Percentiles rank a stretch among this genome's conserved stretches.
Evolutionary conservation across 2,329 filamentous ascomycete species (phyloP).

Genomic region (Scedosporium minutisporum): DNA sequence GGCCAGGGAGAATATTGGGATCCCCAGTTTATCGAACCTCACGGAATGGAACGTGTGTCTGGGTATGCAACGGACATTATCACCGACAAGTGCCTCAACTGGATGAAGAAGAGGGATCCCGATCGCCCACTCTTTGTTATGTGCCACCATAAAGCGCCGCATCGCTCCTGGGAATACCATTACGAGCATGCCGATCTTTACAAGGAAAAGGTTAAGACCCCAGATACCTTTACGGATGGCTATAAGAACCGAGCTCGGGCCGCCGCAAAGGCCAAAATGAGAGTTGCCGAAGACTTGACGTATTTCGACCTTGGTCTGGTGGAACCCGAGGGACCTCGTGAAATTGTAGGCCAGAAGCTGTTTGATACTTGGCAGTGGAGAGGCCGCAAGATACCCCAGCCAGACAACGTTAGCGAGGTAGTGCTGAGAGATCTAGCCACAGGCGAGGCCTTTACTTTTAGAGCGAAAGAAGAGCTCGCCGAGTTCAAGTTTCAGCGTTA

Average conservation of each 20-base stretch:
- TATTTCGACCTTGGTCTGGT: slow-evolving; percentile 41
- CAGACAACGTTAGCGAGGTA: too few species aligned
- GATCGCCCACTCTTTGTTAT: slow-evolving; percentile 45
- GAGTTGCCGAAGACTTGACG: slow-evolving; percentile 39
- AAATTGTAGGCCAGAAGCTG: slow-evolving; percentile 24
- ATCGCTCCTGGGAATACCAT: slow-evolving; percentile 42
- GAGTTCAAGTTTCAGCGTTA: slow-evolving; percentile 48
- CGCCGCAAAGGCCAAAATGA: slow-evolving; percentile 40
- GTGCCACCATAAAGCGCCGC: slow-evolving; percentile 48
- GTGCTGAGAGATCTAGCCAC: slow-evolving; percentile 23
- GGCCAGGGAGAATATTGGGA: slow-evolving; percentile 44
- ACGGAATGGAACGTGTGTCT: slow-evolving; percentile 18
- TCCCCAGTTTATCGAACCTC: slow-evolving; percentile 32
- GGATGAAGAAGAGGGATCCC: slow-evolving; percentile 21
- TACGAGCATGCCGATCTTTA: slow-evolving; percentile 38
- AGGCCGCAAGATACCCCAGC: too few species aligned
- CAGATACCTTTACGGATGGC: slow-evolving; percentile 43
- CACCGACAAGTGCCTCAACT: slow-evolving; percentile 37
- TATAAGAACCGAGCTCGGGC: slow-evolving; percentile 43
- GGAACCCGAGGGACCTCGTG: slow-evolving; percentile 36
- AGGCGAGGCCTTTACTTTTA: too few species aligned
- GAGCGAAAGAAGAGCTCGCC: too few species aligned
- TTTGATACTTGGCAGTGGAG: slow-evolving; percentile 5
- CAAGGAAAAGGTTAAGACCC: slow-evolving; percentile 28
- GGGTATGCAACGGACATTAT: slow-evolving; percentile 45